These are phyloP conservation scores for Trichoderma atrobrunneum DNA, from an alignment of 2,329 filamentous ascomycete species.

Conservation along the genomic window DNA sequence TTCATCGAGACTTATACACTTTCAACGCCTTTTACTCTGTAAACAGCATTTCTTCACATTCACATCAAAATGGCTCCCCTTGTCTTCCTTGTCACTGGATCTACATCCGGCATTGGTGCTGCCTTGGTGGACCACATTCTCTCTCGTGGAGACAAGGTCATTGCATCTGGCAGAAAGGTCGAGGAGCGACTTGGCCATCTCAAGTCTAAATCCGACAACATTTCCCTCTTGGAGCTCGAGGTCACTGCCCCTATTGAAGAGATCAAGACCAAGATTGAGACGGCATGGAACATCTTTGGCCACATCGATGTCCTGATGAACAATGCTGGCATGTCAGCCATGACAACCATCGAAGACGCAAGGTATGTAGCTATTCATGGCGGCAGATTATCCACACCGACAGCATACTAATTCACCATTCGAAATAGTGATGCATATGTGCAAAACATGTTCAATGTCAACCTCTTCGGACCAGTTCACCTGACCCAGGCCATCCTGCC, in stretches of 20 bases:
- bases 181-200: constrained; percentile 26
- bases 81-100: constrained; percentile 36
- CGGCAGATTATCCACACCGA: accelerated
- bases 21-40: not conserved
- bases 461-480: constrained; percentile 30
- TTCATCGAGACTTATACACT: not conserved
- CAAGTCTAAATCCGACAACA: constrained; percentile 24
- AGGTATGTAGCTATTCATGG: constrained; percentile 26
- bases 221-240: constrained; percentile 33
- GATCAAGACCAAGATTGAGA: constrained; percentile 25
- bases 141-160: constrained; percentile 31
- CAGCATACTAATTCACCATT: not conserved
- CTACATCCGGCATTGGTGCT: constrained; percentile 34
- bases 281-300: constrained; percentile 33
- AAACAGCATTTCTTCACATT: not conserved
- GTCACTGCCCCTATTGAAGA: constrained; percentile 23
- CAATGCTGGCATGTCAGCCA: constrained; percentile 33
- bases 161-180: constrained; percentile 31
- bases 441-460: constrained; percentile 29
- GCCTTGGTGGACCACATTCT: constrained; percentile 28
- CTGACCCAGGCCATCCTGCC: constrained; percentile 31
- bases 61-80: constrained; percentile 27
- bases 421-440: constrained; percentile 25
- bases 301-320: constrained; percentile 35
- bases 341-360: constrained; percentile 32